Evolutionary conservation across 257 asterid genomes (phyloP).

Genomic region (Mentha longifolia): DNA sequence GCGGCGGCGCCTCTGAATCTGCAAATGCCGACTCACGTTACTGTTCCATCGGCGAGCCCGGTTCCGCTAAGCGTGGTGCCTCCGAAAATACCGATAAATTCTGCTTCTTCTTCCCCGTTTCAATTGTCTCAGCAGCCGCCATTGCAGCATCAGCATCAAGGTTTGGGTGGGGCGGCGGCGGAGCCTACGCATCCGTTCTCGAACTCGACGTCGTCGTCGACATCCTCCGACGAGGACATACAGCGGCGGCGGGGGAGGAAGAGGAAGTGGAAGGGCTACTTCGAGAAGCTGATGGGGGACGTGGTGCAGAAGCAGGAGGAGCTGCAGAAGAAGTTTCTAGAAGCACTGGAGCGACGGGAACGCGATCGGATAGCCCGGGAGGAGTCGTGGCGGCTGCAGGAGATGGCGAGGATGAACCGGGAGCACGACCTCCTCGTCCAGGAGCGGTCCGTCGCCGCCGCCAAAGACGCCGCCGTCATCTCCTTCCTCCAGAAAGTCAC

Average conservation of each 20-base stretch:
- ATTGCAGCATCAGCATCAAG: neutral
- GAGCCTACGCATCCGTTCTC: constrained; percentile 29
- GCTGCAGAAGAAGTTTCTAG: constrained; percentile 71
- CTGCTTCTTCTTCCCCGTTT: constrained; percentile 23
- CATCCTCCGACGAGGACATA: constrained; percentile 82
- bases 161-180: too few relatives aligned
- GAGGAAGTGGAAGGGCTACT: constrained; percentile 85
- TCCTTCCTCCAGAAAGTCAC: constrained; percentile 67
- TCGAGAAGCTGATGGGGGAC: constrained; percentile 61
- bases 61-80: constrained; percentile 42
- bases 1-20: constrained; percentile 48
- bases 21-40: constrained; percentile 25
- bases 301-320: constrained; percentile 87
- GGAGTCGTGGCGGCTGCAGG: constrained; percentile 88
- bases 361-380: constrained; percentile 74
- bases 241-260: constrained; percentile 63
- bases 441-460: constrained; percentile 80
- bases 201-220: constrained; percentile 75
- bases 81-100: neutral
- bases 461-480: constrained; percentile 79
- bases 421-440: constrained; percentile 79
- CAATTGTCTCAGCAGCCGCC: constrained; percentile 32
- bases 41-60: constrained; percentile 66
- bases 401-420: constrained; percentile 65
- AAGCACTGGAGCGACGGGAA: constrained; percentile 75